Evolutionary conservation across 2,329 filamentous ascomycete species (phyloP).

Genomic region (Fusarium decemcellulare): DNA sequence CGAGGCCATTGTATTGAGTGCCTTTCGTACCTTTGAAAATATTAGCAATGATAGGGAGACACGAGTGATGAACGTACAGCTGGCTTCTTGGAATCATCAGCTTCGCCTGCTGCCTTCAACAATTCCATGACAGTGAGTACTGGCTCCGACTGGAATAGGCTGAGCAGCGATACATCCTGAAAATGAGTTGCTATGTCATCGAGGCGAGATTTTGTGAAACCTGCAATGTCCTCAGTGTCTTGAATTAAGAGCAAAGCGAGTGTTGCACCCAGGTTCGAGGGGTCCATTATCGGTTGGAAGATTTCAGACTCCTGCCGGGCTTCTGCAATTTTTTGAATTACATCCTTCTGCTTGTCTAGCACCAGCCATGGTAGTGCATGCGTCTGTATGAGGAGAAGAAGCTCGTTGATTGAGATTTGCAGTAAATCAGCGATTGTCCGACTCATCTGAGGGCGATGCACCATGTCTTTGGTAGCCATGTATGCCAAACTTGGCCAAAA

Average conservation of each 20-base stretch:
- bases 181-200: constrained; percentile 80
- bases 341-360: constrained; percentile 80
- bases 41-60: constrained; percentile 41
- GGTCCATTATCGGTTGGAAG: constrained; percentile 68
- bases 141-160: constrained; percentile 81
- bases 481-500: constrained; percentile 92
- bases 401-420: constrained; percentile 79
- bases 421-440: constrained; percentile 86
- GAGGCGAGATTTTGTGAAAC: constrained; percentile 77
- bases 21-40: constrained; percentile 60
- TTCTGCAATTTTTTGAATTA: constrained; percentile 85
- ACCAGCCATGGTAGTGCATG: constrained; percentile 91
- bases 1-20: constrained; percentile 61
- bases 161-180: constrained; percentile 73
- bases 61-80: constrained; percentile 63
- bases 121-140: constrained; percentile 84
- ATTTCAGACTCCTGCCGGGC: constrained; percentile 79
- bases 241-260: constrained; percentile 73
- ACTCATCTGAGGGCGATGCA: constrained; percentile 84
- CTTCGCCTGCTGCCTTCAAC: constrained; percentile 83
- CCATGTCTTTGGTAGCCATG: constrained; percentile 85
- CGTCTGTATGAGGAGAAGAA: constrained; percentile 82
- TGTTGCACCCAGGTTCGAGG: constrained; percentile 69
- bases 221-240: constrained; percentile 70
- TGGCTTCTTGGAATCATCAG: constrained; percentile 67